Percentiles rank a stretch among this genome's conserved stretches.
Conservation (phyloP, 768 basidiomycete species). For the Lentinula lateritia region DNA sequence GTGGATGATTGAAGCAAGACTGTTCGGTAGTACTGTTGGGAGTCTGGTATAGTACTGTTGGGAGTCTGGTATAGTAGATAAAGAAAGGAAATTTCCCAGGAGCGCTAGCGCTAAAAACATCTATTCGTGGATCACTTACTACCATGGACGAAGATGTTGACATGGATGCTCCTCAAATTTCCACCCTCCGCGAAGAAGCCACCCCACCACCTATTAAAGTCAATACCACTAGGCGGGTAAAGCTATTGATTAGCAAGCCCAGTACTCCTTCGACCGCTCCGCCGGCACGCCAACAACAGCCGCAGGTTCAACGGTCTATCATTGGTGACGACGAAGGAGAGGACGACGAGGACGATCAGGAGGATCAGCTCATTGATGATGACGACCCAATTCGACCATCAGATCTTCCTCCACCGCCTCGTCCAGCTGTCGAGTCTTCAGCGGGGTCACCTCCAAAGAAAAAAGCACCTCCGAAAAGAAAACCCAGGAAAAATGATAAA, state of each 20-base stretch:
- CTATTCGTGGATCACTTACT: too few relatives aligned
- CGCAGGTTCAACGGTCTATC: constrained; percentile 10
- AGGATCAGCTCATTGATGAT: constrained; percentile 80
- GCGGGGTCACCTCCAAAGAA: constrained; percentile 31
- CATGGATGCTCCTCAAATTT: constrained; percentile 83
- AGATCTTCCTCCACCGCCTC: constrained; percentile 10
- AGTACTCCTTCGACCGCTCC: constrained; percentile 8
- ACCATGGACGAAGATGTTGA: constrained; percentile 43
- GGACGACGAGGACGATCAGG: constrained; percentile 65
- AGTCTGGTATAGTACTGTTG: too few relatives aligned
- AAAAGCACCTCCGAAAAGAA: constrained; percentile 45
- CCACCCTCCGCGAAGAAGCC: constrained; percentile 67
- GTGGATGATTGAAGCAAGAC: too few relatives aligned
- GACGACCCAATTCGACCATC: constrained; percentile 30
- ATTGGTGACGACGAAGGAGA: constrained; percentile 46
- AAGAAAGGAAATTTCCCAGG: too few relatives aligned
- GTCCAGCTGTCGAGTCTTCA: constrained; percentile 9
- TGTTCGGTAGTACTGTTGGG: too few relatives aligned
- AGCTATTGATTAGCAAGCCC: constrained; percentile 34
- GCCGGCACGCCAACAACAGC: constrained; percentile 14
- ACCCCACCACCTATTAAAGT: constrained; percentile 54
- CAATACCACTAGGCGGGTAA: constrained; percentile 40
- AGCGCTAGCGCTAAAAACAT: too few relatives aligned
- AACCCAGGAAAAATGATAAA: constrained; percentile 49
- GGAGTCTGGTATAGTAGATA: too few relatives aligned